A percentile compares a stretch with the other conserved stretches of the same genome.
phyloP scores from a whole-genome alignment of 495 filamentous ascomycete species.

The Aspergillus kassunensis region DNA sequence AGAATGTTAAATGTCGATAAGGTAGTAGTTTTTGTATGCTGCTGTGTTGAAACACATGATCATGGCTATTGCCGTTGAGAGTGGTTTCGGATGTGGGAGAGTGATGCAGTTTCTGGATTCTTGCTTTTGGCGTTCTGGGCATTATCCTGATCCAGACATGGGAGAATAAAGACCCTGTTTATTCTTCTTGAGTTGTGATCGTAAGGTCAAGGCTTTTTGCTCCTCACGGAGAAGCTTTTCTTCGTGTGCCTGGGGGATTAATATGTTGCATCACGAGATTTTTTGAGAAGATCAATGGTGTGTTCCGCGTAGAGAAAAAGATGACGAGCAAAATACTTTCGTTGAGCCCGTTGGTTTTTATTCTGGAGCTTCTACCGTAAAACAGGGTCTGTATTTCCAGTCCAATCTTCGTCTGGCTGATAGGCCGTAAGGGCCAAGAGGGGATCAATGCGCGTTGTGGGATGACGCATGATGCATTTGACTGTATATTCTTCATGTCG shows the following conservation, averaged over 20 bases:
- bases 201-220: not conserved
- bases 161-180: not conserved
- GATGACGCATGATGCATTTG: too few species aligned
- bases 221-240: not conserved
- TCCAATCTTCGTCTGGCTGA: constrained; percentile 18
- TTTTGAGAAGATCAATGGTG: too few species aligned
- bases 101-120: too few species aligned
- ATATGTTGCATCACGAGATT: too few species aligned
- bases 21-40: constrained; percentile 9
- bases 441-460: too few species aligned
- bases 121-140: not conserved
- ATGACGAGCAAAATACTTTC: constrained; percentile 9
- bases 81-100: not conserved
- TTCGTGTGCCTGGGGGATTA: not conserved
- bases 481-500: too few species aligned
- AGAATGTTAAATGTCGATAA: constrained; percentile 14
- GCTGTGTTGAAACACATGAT: not conserved
- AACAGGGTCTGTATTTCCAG: constrained; percentile 12
- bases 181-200: not conserved
- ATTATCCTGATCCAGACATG: not conserved
- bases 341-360: constrained; percentile 13
- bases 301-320: too few species aligned
- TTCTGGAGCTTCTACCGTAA: constrained; percentile 12
- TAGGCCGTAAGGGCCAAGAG: too few species aligned
- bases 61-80: not conserved